Conservation (phyloP, 352 stramenopile genomes). For the Labyrinthula sp. region DNA sequence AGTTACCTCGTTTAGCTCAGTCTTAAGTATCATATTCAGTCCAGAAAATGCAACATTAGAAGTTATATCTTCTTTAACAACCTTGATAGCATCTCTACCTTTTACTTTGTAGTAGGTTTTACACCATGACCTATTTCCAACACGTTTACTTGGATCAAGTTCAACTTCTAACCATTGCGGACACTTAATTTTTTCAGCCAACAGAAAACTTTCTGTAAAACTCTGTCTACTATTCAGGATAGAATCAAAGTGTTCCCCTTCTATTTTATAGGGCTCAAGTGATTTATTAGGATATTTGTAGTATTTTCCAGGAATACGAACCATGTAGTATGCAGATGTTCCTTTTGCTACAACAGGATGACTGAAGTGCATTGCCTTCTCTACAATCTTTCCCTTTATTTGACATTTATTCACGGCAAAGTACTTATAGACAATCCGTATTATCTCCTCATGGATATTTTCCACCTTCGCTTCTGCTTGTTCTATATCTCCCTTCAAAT, state of each 20-base stretch:
- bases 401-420: too few relatives aligned
- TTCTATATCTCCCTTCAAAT: constrained; percentile 36
- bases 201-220: constrained; percentile 84
- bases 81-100: too few relatives aligned
- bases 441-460: constrained; percentile 67
- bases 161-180: too few relatives aligned
- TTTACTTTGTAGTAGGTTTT: too few relatives aligned
- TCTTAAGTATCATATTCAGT: not conserved
- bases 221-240: constrained; percentile 79
- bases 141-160: too few relatives aligned
- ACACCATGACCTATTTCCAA: too few relatives aligned
- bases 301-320: constrained; percentile 82
- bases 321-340: constrained; percentile 85
- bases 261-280: constrained; percentile 46
- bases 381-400: constrained; percentile 60
- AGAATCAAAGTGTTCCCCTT: constrained; percentile 63
- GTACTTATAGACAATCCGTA: too few relatives aligned
- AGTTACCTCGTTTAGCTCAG: not conserved
- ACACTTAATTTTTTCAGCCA: constrained; percentile 87
- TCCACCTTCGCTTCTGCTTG: constrained; percentile 34
- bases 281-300: constrained; percentile 33
- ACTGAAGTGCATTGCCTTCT: constrained; percentile 79
- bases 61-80: too few relatives aligned
- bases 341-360: constrained; percentile 69
- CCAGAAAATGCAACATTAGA: too few relatives aligned